Conservation (phyloP, 495 filamentous ascomycete genomes). For the Penicillium alfredii region DNA sequence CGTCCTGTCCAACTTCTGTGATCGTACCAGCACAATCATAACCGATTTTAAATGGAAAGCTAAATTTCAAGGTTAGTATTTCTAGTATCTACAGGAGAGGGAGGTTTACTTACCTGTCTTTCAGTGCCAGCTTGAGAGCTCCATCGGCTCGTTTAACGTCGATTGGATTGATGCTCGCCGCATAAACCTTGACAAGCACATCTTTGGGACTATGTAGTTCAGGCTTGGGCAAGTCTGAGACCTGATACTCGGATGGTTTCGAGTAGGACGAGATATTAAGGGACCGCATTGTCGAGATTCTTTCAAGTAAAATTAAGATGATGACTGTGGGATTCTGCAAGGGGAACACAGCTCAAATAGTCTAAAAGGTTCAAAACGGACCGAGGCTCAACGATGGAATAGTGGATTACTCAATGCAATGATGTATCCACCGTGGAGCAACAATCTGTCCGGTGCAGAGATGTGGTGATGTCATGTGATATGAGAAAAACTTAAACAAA, state of each 20-base stretch:
- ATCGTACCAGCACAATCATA: constrained; percentile 42
- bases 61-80: background rate
- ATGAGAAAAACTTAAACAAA: too few relatives aligned
- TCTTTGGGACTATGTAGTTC: constrained; percentile 30
- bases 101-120: constrained; percentile 14
- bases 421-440: too few relatives aligned
- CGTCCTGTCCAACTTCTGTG: constrained; percentile 33
- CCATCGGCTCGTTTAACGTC: constrained; percentile 7
- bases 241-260: constrained; percentile 33
- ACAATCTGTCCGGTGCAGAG: too few relatives aligned
- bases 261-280: constrained; percentile 36
- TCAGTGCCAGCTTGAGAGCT: constrained; percentile 19
- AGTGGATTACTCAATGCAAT: too few relatives aligned
- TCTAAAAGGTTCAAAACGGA: too few relatives aligned
- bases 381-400: too few relatives aligned
- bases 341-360: too few relatives aligned
- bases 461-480: too few relatives aligned
- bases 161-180: constrained; percentile 7
- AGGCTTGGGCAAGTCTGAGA: constrained; percentile 37
- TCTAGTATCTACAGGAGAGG: background rate
- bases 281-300: constrained; percentile 33
- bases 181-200: constrained; percentile 6
- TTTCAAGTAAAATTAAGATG: background rate
- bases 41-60: constrained; percentile 34
- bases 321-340: too few relatives aligned